A percentile compares a stretch with the other conserved stretches of the same genome.
These are phyloP conservation scores for Microsporum audouinii DNA, from an alignment of 2,329 filamentous ascomycete genomes.

Conservation along the genomic window DNA sequence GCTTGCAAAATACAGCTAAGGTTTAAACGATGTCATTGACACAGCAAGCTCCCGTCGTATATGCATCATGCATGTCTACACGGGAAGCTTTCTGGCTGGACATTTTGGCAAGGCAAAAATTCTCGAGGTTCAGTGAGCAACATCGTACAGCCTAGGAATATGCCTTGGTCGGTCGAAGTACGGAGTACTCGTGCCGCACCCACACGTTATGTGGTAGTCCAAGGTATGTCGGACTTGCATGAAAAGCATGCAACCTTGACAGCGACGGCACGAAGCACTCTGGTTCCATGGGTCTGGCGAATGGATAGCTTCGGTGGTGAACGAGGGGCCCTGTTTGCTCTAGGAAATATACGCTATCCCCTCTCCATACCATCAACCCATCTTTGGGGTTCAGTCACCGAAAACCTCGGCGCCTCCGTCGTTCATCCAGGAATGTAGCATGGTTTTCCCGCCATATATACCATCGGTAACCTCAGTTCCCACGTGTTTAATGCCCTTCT, in stretches of 20 bases:
- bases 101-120: not conserved
- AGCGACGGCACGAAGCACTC: not conserved
- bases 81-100: not conserved
- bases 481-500: not conserved
- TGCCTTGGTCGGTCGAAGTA: not conserved
- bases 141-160: not conserved
- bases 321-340: not conserved
- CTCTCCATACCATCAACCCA: not conserved
- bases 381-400: not conserved
- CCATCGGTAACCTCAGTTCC: not conserved
- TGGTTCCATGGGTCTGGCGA: not conserved
- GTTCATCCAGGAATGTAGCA: not conserved
- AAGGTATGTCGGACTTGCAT: not conserved
- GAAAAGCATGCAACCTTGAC: not conserved
- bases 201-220: not conserved
- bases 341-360: not conserved
- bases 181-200: too few species aligned
- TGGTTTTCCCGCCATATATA: not conserved
- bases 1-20: not conserved
- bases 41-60: not conserved
- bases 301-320: not conserved
- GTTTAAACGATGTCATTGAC: too few species aligned
- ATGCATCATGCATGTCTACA: not conserved
- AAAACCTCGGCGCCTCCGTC: not conserved
- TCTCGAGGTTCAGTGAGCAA: not conserved